Evolutionary conservation across 1,284 basidiomycete genomes (phyloP), one percentile per base, ranked within the genome.

Genomic region (Coniferiporia sulphurascens): DNA sequence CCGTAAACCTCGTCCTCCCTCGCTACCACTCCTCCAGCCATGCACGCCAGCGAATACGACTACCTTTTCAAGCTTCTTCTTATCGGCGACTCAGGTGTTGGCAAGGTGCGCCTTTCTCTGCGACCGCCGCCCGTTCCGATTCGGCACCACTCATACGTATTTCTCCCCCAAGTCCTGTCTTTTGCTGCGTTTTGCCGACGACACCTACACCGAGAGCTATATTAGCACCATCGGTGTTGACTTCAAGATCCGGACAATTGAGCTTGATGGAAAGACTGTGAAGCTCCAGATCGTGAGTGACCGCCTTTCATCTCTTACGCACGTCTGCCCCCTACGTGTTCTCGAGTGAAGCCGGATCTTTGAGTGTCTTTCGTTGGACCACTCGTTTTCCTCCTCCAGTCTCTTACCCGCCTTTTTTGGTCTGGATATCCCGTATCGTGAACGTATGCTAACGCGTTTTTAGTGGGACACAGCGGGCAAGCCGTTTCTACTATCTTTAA

Each of bases 221-320:
- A 98, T 99, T 75, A 94, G 91, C 65, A 99, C 96, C 34, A 99
- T 99, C 75, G 96, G 96, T 65, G 94, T 99, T 62, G 97, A 99
- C 81, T 99, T 99, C 82, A 99, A 99, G 89, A 99, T 99, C 79
- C 85, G 97, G 68, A 99, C 97, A 52, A 98, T 99, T 74, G 97
- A 99, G 76, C 84, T 99, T 58, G 97, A 99, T 74, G 96, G 96
- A 66, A 99, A 98, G 91, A 98, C 94, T 1, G 94, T 99, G 70
- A 99, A 99, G 76, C 85, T 99, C 63, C 97, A 99, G 78, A 99
- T 99, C 76, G 95, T 98, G 72, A 78, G 95, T 85, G 52, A 65
- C 49, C 36, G 19, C 15, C 21, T 27, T 49, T 50, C 56, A 58
- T 55, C 38, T 15, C 38, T 41, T 41, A 12, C 38, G 15, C 27